A percentile compares a stretch with the other conserved stretches of the same genome.
These are phyloP conservation scores for Polytolypa hystricis DNA, from an alignment of 2,329 filamentous ascomycete genomes.

Conservation along the genomic window DNA sequence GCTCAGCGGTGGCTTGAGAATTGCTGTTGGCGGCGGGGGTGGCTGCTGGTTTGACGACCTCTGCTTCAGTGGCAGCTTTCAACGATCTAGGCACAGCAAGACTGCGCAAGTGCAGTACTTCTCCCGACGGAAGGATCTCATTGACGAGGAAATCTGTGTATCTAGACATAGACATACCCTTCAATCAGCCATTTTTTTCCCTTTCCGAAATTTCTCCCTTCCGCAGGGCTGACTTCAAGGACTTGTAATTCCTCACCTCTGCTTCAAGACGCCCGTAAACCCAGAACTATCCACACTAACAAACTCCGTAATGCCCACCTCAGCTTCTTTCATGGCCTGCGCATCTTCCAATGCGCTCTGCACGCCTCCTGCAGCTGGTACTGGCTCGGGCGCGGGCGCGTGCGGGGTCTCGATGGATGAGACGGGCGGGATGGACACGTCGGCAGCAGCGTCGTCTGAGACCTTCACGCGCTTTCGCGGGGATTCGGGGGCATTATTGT, in stretches of 20 bases:
- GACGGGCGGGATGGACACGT: conserved; percentile 2
- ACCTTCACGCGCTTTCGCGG: conserved; percentile 15
- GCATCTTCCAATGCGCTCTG: conserved; percentile 15
- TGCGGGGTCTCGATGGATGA: neutral
- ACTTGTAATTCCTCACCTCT: conserved; percentile 37
- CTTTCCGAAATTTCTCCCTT: too few species aligned
- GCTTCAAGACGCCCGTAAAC: conserved; percentile 57
- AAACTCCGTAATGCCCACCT: conserved; percentile 54
- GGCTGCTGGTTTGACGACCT: neutral
- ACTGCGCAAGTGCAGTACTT: conserved; percentile 60
- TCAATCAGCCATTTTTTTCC: too few species aligned
- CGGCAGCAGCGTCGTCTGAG: conserved; percentile 7
- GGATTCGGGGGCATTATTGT: conserved; percentile 6
- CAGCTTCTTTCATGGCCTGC: conserved; percentile 29
- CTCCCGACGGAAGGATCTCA: conserved; percentile 66
- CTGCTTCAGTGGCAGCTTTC: conserved; percentile 7
- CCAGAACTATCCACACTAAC: conserved; percentile 47
- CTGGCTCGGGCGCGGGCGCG: conserved; percentile 1
- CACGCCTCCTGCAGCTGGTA: neutral
- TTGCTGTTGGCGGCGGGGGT: neutral
- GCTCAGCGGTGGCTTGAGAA: neutral
- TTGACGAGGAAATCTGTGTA: conserved; percentile 92
- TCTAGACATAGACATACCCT: conserved; percentile 34
- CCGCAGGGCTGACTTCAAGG: too few species aligned
- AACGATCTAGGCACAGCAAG: conserved; percentile 22